Conservation (phyloP, 208 protist genomes). For the Leishmania lainsoni region DNA sequence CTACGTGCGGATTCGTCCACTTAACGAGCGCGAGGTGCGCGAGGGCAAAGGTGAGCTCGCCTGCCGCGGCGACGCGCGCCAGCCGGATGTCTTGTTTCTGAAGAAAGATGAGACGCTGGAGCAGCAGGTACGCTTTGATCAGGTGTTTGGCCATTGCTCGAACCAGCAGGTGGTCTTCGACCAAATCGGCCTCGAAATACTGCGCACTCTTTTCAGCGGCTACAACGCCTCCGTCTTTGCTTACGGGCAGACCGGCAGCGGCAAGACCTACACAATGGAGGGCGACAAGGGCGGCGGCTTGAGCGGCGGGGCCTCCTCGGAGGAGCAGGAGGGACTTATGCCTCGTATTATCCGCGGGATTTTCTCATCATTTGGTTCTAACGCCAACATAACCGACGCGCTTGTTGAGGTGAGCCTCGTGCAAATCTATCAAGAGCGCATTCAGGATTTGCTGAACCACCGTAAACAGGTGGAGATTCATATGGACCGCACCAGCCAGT, state of each 20-base stretch:
- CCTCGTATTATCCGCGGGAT: slow-evolving; percentile 79
- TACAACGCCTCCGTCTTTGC: slow-evolving; percentile 93
- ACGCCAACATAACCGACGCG: slow-evolving; percentile 73
- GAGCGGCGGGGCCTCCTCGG: slow-evolving; percentile 13
- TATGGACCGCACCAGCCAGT: slow-evolving; percentile 88
- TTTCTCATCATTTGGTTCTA: slow-evolving; percentile 64
- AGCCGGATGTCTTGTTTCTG: slow-evolving; percentile 81
- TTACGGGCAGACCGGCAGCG: slow-evolving; percentile 97
- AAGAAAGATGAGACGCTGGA: slow-evolving; percentile 63
- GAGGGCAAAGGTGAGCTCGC: slow-evolving; percentile 76
- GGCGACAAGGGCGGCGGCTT: slow-evolving; percentile 41
- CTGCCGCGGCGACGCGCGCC: slow-evolving; percentile 53
- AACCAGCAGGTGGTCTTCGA: slow-evolving; percentile 66
- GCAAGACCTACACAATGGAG: slow-evolving; percentile 94
- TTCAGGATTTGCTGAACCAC: slow-evolving; percentile 84
- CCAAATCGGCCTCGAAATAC: slow-evolving; percentile 69
- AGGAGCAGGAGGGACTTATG: slow-evolving; percentile 60
- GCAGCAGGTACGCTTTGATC: slow-evolving; percentile 85
- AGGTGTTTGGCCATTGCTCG: slow-evolving; percentile 63
- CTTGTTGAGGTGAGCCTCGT: slow-evolving; percentile 81
- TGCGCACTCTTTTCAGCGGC: slow-evolving; percentile 78
- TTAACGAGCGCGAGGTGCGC: slow-evolving; percentile 79
- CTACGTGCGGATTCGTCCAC: slow-evolving; percentile 87
- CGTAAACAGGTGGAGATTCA: slow-evolving; percentile 88
- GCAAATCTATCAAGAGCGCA: slow-evolving; percentile 92